Evolutionary conservation across 495 filamentous ascomycete species (phyloP).

Genomic region (Terfezia boudieri): DNA sequence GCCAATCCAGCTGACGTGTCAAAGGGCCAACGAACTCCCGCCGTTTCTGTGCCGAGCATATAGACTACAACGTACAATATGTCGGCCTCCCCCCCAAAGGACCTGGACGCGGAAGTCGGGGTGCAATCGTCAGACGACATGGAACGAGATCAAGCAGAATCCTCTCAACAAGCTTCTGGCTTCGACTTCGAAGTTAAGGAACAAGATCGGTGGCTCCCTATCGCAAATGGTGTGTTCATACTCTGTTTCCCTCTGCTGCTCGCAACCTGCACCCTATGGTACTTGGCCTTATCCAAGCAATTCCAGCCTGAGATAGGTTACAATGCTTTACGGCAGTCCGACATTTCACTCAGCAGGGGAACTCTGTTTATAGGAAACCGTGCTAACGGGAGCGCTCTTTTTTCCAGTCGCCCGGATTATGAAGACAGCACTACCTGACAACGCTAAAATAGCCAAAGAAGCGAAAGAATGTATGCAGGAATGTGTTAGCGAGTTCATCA

Average conservation of each 20-base stretch:
- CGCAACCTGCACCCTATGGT: neutral
- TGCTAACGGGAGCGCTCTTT: too few relatives aligned
- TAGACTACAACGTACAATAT: slow-evolving; percentile 47
- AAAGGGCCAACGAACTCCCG: neutral
- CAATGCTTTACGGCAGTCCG: neutral
- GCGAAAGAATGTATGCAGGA: slow-evolving; percentile 99
- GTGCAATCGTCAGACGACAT: slow-evolving; percentile 83
- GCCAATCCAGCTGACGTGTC: neutral
- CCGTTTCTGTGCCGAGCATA: neutral
- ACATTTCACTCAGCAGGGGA: neutral
- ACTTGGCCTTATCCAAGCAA: neutral
- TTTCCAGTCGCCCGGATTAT: slow-evolving; percentile 89
- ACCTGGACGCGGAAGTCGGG: slow-evolving; percentile 72
- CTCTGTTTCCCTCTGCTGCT: slow-evolving; percentile 26
- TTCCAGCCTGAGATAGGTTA: neutral
- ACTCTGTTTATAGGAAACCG: neutral
- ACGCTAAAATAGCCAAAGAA: slow-evolving; percentile 98
- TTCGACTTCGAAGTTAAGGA: slow-evolving; percentile 99
- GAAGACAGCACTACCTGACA: slow-evolving; percentile 91
- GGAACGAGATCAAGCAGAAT: slow-evolving; percentile 44
- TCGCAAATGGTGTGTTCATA: slow-evolving; percentile 89
- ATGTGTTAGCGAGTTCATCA: slow-evolving; percentile 99
- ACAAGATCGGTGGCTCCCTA: slow-evolving; percentile 97
- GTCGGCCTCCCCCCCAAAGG: slow-evolving; percentile 88
- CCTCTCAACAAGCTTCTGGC: slow-evolving; percentile 37